Evolutionary conservation across 176 grass and related monocot species (phyloP).

Genomic region (Eleusine coracana): DNA sequence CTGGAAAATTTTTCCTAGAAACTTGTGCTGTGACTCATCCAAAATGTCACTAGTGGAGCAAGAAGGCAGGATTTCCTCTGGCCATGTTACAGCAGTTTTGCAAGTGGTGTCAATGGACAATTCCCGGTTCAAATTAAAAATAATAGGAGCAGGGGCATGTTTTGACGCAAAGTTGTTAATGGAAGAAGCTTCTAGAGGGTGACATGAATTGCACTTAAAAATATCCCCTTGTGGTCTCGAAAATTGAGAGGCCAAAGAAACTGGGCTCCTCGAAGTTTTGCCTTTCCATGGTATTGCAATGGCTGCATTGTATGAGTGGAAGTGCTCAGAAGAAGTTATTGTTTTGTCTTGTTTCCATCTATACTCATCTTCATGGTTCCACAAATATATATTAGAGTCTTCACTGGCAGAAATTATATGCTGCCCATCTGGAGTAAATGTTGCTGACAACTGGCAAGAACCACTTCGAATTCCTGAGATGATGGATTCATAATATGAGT

Average conservation of each 20-base stretch:
- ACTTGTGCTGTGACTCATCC: background rate
- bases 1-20: constrained; percentile 56
- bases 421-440: constrained; percentile 69
- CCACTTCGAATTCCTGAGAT: constrained; percentile 61
- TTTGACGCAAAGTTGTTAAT: constrained; percentile 28
- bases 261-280: background rate
- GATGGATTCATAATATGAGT: constrained; percentile 35
- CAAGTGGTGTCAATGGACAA: constrained; percentile 48
- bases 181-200: constrained; percentile 31
- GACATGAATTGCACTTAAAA: constrained; percentile 9
- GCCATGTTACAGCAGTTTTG: constrained; percentile 80
- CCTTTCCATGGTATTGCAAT: constrained; percentile 84
- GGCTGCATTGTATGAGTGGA: constrained; percentile 59
- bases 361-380: constrained; percentile 61
- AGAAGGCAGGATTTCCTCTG: constrained; percentile 79
- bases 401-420: constrained; percentile 77
- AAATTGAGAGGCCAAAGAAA: no score
- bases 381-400: constrained; percentile 83
- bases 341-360: constrained; percentile 65
- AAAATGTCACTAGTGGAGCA: constrained; percentile 5
- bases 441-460: constrained; percentile 63
- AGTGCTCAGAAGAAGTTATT: constrained; percentile 71
- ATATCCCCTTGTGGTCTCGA: no score
- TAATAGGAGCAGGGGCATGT: constrained; percentile 51
- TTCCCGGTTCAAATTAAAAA: constrained; percentile 38